These are phyloP conservation scores for Fusarium nodosum DNA, from an alignment of 2,329 filamentous ascomycete genomes.

Conservation along the genomic window DNA sequence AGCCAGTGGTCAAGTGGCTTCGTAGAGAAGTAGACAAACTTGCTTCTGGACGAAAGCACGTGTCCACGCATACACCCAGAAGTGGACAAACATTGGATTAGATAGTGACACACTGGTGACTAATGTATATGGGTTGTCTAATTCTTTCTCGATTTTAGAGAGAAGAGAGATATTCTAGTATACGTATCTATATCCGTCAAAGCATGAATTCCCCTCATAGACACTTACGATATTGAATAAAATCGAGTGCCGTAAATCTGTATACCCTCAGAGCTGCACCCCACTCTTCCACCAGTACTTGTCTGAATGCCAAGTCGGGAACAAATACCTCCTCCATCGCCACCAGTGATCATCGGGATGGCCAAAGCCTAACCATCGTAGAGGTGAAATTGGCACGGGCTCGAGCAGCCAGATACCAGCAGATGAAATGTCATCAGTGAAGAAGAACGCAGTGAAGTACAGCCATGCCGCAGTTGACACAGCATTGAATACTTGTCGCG, in stretches of 20 bases:
- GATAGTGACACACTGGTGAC: too few relatives aligned
- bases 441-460: conserved; percentile 70
- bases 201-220: not conserved
- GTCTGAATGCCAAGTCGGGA: conserved; percentile 70
- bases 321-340: conserved; percentile 71
- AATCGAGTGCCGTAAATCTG: not conserved
- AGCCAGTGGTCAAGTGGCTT: conserved; percentile 76
- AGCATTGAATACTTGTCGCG: conserved; percentile 70
- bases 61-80: not conserved
- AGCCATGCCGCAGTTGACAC: conserved; percentile 76
- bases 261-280: conserved; percentile 49
- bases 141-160: not conserved
- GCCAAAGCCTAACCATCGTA: conserved; percentile 77
- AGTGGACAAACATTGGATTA: not conserved
- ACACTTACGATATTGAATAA: not conserved
- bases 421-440: conserved; percentile 82
- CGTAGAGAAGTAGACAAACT: conserved; percentile 61
- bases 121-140: not conserved
- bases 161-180: conserved; percentile 4
- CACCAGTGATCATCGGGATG: conserved; percentile 72
- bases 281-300: conserved; percentile 71
- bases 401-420: conserved; percentile 85
- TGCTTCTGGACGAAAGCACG: conserved; percentile 20
- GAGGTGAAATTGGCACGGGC: conserved; percentile 79
- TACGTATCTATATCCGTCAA: not conserved